A percentile compares a stretch with the other conserved stretches of the same genome.
phyloP scores from a whole-genome alignment of 345 rosid genomes.

The Murraya koenigii region DNA sequence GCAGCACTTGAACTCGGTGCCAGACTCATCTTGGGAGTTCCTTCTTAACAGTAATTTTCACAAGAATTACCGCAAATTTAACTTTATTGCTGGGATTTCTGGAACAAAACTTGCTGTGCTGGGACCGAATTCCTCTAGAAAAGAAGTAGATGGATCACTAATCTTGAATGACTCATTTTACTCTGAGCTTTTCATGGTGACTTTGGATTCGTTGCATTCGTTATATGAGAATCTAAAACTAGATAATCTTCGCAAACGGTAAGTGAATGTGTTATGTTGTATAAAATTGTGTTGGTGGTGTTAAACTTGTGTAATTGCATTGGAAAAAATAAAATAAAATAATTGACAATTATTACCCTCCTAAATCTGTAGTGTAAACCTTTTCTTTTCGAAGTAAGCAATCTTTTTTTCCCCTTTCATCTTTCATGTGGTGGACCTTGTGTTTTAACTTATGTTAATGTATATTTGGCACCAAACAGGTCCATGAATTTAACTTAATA shows the following conservation, averaged over 20 bases:
- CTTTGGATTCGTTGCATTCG: slow-evolving; percentile 81
- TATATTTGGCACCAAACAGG: background rate
- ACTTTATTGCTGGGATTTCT: slow-evolving; percentile 37
- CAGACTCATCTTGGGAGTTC: slow-evolving; percentile 78
- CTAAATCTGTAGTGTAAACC: background rate
- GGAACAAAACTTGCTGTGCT: slow-evolving; percentile 24
- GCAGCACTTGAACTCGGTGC: slow-evolving; percentile 29
- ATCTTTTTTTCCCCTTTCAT: background rate
- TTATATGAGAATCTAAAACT: slow-evolving; percentile 90
- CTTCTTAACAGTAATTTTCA: slow-evolving; percentile 83
- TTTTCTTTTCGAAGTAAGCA: background rate
- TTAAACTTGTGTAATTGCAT: background rate
- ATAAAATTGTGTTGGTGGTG: background rate
- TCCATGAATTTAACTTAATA: background rate
- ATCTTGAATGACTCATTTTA: slow-evolving; percentile 38
- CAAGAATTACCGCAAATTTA: slow-evolving; percentile 51
- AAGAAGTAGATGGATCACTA: slow-evolving; percentile 32
- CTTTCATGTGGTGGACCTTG: background rate
- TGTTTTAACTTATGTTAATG: background rate
- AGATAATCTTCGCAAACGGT: slow-evolving; percentile 87
- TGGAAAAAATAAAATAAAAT: no score
- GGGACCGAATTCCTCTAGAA: slow-evolving; percentile 30
- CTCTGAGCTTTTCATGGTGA: slow-evolving; percentile 53
- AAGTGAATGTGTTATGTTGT: slow-evolving; percentile 16
- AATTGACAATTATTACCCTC: background rate